Conservation (phyloP, 495 filamentous ascomycete genomes). For the Hypoxylon lienhwacheense region DNA sequence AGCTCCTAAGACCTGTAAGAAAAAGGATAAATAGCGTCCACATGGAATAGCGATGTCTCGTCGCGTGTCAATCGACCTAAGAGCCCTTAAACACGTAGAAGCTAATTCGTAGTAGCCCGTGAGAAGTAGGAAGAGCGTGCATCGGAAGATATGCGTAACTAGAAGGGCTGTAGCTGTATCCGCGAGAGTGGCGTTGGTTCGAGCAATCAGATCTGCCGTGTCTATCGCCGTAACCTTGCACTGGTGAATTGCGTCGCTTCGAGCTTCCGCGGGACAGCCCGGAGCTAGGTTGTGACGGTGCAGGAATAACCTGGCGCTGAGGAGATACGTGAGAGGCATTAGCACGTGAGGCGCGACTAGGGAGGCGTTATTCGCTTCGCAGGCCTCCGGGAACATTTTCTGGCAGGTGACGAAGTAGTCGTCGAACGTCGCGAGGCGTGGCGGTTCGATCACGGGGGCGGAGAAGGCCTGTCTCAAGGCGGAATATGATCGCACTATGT, state of each 20-base stretch:
- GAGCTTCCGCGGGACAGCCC: slow-evolving; percentile 63
- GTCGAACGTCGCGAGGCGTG: slow-evolving; percentile 77
- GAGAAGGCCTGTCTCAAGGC: slow-evolving; percentile 75
- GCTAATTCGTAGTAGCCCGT: slow-evolving; percentile 72
- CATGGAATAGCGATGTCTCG: slow-evolving; percentile 76
- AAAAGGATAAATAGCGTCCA: slow-evolving; percentile 83
- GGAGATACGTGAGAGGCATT: slow-evolving; percentile 72
- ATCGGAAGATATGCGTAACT: slow-evolving; percentile 89
- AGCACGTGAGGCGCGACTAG: slow-evolving; percentile 73
- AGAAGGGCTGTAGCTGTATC: slow-evolving; percentile 55
- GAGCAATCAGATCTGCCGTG: slow-evolving; percentile 71
- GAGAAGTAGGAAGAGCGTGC: slow-evolving; percentile 76
- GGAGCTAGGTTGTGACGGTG: slow-evolving; percentile 91
- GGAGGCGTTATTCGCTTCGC: slow-evolving; percentile 63
- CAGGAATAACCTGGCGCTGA: slow-evolving; percentile 79
- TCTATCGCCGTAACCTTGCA: slow-evolving; percentile 76
- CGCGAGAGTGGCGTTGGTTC: slow-evolving; percentile 53
- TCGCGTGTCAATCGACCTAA: slow-evolving; percentile 65
- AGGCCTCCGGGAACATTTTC: slow-evolving; percentile 70
- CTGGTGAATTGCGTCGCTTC: slow-evolving; percentile 71
- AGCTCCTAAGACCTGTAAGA: slow-evolving; percentile 64
- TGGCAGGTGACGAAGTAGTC: slow-evolving; percentile 76
- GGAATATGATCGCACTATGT: slow-evolving; percentile 80
- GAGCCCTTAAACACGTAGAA: slow-evolving; percentile 69
- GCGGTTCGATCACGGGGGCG: slow-evolving; percentile 63